phyloP scores from a whole-genome alignment of 208 protist species.

The Leishmania lainsoni region DNA sequence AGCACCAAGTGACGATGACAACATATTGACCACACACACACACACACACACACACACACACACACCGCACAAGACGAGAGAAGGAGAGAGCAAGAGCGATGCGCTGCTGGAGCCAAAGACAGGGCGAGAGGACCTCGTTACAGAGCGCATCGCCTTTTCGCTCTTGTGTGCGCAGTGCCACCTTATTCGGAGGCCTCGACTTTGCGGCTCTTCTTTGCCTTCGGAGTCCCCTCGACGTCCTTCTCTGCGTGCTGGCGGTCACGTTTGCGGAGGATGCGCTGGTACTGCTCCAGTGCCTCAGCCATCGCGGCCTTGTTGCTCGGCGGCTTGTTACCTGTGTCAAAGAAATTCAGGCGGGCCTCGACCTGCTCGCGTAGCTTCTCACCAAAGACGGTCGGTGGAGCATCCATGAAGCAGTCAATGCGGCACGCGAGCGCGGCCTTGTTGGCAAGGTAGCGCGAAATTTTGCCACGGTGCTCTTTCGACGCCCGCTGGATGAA shows the following conservation, averaged over 20 bases:
- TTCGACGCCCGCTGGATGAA: conserved; percentile 97
- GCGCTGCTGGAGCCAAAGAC: not conserved
- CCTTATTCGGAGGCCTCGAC: conserved; percentile 62
- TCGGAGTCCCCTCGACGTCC: conserved; percentile 32
- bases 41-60: not conserved
- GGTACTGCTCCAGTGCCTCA: conserved; percentile 93
- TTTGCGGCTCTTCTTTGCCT: conserved; percentile 66
- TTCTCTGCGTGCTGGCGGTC: conserved; percentile 44
- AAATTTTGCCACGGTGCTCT: conserved; percentile 99
- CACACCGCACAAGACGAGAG: not conserved
- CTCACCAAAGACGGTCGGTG: conserved; percentile 94
- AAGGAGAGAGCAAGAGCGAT: not conserved
- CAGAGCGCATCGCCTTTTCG: not conserved
- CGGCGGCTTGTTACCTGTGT: conserved; percentile 94
- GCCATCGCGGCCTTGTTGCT: conserved; percentile 97
- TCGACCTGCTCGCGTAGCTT: conserved; percentile 98
- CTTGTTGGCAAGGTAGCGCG: conserved; percentile 99
- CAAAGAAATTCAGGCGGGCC: conserved; percentile 98
- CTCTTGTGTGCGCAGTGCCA: not conserved
- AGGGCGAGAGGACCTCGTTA: not conserved
- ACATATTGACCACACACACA: not conserved
- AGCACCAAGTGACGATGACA: not conserved
- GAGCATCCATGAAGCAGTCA: conserved; percentile 95
- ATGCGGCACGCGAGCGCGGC: conserved; percentile 97
- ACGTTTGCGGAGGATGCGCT: conserved; percentile 73